Percentiles rank a stretch among this genome's conserved stretches.
These are phyloP conservation scores for Eucommia ulmoides DNA, from an alignment of 257 asterid species.

Conservation along the genomic window DNA sequence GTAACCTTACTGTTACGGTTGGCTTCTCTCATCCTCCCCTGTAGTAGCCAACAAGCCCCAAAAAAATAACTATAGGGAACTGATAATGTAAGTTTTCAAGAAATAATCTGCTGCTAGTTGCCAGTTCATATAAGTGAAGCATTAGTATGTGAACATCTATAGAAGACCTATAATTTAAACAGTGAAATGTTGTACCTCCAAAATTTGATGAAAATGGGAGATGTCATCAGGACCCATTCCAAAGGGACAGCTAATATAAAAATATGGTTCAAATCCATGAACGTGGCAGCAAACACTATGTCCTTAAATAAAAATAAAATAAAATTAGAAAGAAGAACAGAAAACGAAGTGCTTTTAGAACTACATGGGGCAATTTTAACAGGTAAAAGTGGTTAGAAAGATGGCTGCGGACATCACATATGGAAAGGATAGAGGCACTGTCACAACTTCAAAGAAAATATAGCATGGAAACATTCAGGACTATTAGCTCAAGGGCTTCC, in stretches of 20 bases:
- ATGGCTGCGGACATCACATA: too few species aligned
- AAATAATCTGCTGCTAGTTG: too few species aligned
- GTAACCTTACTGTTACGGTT: slow-evolving; percentile 59
- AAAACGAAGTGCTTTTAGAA: too few species aligned
- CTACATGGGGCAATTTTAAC: too few species aligned
- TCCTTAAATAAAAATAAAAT: too few species aligned
- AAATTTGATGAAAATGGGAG: slow-evolving; percentile 74
- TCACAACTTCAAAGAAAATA: too few species aligned
- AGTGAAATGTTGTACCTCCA: slow-evolving; percentile 44
- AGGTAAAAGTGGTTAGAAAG: too few species aligned
- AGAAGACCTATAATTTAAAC: background rate
- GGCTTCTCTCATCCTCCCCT: slow-evolving; percentile 85
- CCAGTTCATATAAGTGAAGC: too few species aligned
- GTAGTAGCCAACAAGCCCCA: slow-evolving; percentile 13
- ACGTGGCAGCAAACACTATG: slow-evolving; percentile 91
- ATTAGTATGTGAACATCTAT: background rate
- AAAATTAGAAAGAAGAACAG: too few species aligned
- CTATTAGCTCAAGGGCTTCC: too few species aligned
- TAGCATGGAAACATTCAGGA: too few species aligned
- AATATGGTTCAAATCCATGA: slow-evolving; percentile 95
- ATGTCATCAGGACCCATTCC: slow-evolving; percentile 99
- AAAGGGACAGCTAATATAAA: slow-evolving; percentile 75
- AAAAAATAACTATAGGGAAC: background rate
- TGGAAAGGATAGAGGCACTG: too few species aligned
- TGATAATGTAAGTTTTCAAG: background rate